These are phyloP conservation scores for Mycena epipterygia DNA, from an alignment of 768 basidiomycete species.

Conservation along the genomic window DNA sequence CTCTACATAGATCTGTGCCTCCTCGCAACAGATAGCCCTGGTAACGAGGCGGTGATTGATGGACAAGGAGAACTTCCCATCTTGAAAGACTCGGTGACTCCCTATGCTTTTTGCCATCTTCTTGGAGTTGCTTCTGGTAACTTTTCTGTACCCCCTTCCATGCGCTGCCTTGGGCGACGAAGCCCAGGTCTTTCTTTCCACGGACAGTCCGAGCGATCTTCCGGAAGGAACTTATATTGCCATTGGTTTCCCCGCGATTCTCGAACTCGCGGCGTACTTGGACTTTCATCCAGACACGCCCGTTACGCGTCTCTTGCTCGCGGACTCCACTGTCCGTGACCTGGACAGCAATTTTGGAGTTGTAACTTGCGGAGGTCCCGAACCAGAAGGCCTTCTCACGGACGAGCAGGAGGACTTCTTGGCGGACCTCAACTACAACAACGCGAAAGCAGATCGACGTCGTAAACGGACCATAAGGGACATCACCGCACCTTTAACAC, in stretches of 20 bases:
- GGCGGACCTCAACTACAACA: background rate
- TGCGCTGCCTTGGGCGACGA: no score
- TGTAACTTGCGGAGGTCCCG: background rate
- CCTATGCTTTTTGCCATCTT: no score
- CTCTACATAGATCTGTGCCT: no score
- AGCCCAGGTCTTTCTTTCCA: background rate
- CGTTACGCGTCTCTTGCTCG: background rate
- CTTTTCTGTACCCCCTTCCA: no score
- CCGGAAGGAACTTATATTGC: background rate
- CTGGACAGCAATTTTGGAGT: background rate
- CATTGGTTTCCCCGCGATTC: background rate
- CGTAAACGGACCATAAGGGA: background rate
- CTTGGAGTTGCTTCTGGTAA: no score
- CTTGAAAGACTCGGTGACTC: no score
- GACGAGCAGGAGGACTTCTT: background rate
- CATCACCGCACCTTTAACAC: background rate
- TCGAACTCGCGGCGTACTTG: background rate
- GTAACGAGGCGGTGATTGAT: no score
- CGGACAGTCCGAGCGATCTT: no score
- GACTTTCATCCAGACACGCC: background rate
- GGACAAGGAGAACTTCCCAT: no score
- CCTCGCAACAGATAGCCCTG: no score
- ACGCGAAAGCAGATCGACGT: background rate
- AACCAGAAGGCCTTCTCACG: background rate
- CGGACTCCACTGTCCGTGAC: background rate